Conservation (phyloP, 2,329 filamentous ascomycete genomes). For the Fusarium solani-melongenae region DNA sequence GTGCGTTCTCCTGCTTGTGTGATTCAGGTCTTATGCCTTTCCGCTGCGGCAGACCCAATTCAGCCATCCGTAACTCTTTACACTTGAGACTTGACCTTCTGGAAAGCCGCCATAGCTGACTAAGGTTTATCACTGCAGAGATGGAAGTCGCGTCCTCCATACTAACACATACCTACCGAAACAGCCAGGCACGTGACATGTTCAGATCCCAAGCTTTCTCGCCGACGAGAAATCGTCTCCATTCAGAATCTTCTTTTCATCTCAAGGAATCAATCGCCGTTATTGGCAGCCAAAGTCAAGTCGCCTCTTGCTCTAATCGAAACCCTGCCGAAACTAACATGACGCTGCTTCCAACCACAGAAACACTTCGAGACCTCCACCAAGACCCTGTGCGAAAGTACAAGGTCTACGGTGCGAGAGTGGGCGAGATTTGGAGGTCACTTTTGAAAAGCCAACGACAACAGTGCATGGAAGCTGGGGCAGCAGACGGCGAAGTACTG, state of each 20-base stretch:
- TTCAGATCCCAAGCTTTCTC: neutral
- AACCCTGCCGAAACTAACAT: too few relatives aligned
- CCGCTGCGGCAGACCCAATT: neutral
- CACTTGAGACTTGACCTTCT: neutral
- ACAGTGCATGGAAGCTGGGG: constrained; percentile 34
- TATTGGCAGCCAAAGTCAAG: neutral
- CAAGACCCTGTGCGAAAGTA: constrained; percentile 54
- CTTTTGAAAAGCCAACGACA: too few relatives aligned
- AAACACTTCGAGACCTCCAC: constrained; percentile 42
- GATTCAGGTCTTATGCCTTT: neutral
- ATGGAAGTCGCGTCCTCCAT: neutral
- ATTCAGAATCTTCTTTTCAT: neutral
- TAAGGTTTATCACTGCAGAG: neutral
- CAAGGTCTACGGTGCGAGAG: too few relatives aligned
- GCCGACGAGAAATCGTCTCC: neutral
- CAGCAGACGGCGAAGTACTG: constrained; percentile 48
- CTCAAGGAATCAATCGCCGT: neutral
- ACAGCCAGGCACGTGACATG: neutral
- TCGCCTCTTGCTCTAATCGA: neutral
- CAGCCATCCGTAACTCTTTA: neutral
- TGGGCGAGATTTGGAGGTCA: too few relatives aligned
- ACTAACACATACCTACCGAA: neutral
- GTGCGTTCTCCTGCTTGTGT: neutral
- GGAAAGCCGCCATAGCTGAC: neutral
- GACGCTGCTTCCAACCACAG: too few relatives aligned